Percentiles rank a stretch among this genome's conserved stretches.
Evolutionary conservation across 2,329 filamentous ascomycete species (phyloP).

Genomic region (Cladosporium sp.): DNA sequence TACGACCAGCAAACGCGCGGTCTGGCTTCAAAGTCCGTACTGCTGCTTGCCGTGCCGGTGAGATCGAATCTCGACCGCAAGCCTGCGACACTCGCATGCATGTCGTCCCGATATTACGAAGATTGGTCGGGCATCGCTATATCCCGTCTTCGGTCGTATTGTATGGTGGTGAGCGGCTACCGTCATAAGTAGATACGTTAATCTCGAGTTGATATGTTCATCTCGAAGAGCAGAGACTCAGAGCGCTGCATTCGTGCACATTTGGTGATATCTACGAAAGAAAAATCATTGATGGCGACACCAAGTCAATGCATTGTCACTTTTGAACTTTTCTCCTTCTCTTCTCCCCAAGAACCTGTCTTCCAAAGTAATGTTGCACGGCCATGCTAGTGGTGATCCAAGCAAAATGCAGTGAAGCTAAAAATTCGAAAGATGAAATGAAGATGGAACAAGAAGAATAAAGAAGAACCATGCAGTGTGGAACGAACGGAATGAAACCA

Average conservation of each 20-base stretch:
- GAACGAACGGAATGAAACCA: background rate
- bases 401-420: background rate
- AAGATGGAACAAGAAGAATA: background rate
- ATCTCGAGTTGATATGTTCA: background rate
- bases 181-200: background rate
- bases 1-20: background rate
- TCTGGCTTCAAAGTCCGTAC: too few relatives aligned
- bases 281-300: background rate
- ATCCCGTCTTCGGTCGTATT: background rate
- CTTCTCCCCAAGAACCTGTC: background rate
- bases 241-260: background rate
- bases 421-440: background rate
- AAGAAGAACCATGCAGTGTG: background rate
- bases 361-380: background rate
- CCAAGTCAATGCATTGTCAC: background rate
- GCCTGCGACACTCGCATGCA: background rate
- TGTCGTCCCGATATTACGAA: background rate
- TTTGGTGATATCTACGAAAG: background rate
- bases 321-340: background rate
- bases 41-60: too few relatives aligned
- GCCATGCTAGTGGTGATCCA: background rate
- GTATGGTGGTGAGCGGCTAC: background rate
- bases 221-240: background rate
- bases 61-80: too few relatives aligned
- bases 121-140: too few relatives aligned